Base-by-base conservation (phyloP, 768 basidiomycete genomes). In the Lentinus brumalis region DNA sequence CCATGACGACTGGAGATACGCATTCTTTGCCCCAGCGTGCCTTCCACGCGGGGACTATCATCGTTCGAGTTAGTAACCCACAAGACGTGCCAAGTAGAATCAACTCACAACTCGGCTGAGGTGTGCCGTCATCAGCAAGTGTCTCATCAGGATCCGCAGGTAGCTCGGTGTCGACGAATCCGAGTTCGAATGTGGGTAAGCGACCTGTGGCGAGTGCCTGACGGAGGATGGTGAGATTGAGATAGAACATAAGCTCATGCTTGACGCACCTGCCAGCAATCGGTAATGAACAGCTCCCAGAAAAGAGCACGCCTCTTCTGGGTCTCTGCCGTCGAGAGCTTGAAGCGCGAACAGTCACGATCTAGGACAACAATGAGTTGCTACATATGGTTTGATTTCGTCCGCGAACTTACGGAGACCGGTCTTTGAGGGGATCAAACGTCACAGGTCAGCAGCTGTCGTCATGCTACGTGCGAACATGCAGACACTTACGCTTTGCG, bases 311-410 rank as follows among this genome's bases (percentile, higher is more conserved):
- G 82, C 52, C 89, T 79, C 56, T 86, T 80, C 69, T 90, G 81
- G 15, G 87, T 82, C n/a, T 78, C 82, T 64, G 83, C 83, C 0
- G 82, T 71, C 49, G 83, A 77, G 75, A 91, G 79, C 67, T 85
- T 81, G 74, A 87, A 91, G 42, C 86, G 77, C n/a, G 86, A 81
- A 57, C 86, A 83, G 63, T 91, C 89, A 16, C 89, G 85, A 74
- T 91, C 89, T 91, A 42, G 1, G 5, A 18, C 8, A 6, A 9
- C 3, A 31, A 21, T 12, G 87, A 30, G 30, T 10, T 14, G 32
- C 35, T 7, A 41, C 38, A 53, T 12, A 7, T 30, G 47, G 41
- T 7, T 1, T 3, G 29, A 31, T 15, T 4, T 15, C 3, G 26
- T 31, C 29, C 2, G 82, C 49, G 87, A 69, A 75, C 79, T 66